Evolutionary conservation across 2,329 filamentous ascomycete genomes (phyloP).

Genomic region (Colletotrichum siamense): DNA sequence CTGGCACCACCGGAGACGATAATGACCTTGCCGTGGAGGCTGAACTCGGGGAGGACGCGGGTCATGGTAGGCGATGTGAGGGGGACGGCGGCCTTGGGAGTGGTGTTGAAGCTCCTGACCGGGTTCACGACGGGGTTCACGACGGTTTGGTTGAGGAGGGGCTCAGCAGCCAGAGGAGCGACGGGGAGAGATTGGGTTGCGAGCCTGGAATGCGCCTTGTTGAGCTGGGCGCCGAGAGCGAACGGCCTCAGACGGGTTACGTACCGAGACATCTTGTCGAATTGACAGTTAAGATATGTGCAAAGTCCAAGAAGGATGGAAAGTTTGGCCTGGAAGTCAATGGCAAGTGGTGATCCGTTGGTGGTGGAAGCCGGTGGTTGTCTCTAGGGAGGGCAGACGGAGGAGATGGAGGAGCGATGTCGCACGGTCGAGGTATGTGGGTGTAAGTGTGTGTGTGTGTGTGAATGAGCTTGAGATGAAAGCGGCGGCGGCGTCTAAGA

Average conservation of each 20-base stretch:
- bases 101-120: constrained; percentile 10
- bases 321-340: neutral
- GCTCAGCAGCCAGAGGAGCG: neutral
- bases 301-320: neutral
- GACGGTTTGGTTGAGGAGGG: neutral
- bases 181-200: neutral
- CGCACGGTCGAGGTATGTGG: neutral
- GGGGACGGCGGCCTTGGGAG: constrained; percentile 2
- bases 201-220: neutral
- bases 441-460: neutral
- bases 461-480: neutral
- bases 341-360: neutral
- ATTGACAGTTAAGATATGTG: neutral
- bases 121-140: neutral
- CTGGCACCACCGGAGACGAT: constrained; percentile 79
- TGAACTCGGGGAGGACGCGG: constrained; percentile 72
- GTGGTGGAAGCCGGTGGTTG: neutral
- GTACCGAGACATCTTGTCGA: constrained; percentile 17
- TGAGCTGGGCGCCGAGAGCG: neutral
- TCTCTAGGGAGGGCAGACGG: neutral
- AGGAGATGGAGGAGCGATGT: neutral
- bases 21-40: constrained; percentile 74
- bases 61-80: constrained; percentile 21
- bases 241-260: constrained; percentile 12
- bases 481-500: neutral